These are phyloP conservation scores for Aspergillus leporis DNA, from an alignment of 495 filamentous ascomycete genomes.

Conservation along the genomic window DNA sequence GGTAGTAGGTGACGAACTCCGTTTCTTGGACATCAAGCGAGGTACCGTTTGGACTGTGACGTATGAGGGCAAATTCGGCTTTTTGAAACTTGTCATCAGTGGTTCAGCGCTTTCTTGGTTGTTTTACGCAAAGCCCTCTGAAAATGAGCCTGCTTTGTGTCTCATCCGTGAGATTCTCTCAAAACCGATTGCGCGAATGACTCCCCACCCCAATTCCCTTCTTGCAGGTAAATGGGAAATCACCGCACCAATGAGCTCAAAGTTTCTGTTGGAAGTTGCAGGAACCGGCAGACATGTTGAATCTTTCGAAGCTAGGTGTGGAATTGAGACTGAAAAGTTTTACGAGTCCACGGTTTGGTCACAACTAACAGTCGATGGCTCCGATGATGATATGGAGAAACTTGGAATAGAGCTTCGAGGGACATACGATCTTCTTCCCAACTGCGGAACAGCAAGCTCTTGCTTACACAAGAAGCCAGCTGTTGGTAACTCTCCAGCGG, in stretches of 20 bases:
- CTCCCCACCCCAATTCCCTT: slow-evolving; percentile 27
- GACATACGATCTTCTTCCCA: slow-evolving; percentile 52
- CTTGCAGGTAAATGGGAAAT: slow-evolving; percentile 55
- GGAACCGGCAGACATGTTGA: slow-evolving; percentile 25
- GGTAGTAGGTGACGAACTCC: slow-evolving; percentile 43
- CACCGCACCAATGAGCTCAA: slow-evolving; percentile 40
- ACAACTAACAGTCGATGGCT: slow-evolving; percentile 32
- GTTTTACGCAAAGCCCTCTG: slow-evolving; percentile 50
- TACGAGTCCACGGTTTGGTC: slow-evolving; percentile 43
- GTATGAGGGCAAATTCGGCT: slow-evolving; percentile 50
- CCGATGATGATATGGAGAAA: slow-evolving; percentile 25
- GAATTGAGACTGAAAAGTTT: slow-evolving; percentile 37
- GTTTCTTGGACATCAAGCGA: slow-evolving; percentile 48
- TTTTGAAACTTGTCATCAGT: slow-evolving; percentile 52
- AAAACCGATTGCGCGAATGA: slow-evolving; percentile 58
- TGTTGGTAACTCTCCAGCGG: slow-evolving; percentile 17
- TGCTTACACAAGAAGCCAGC: slow-evolving; percentile 52
- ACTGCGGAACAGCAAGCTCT: slow-evolving; percentile 68
- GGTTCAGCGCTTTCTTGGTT: slow-evolving; percentile 49
- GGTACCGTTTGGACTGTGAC: slow-evolving; percentile 51
- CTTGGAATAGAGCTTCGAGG: slow-evolving; percentile 53
- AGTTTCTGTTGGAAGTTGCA: slow-evolving; percentile 19
- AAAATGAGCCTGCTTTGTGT: slow-evolving; percentile 37
- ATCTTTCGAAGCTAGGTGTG: slow-evolving; percentile 35
- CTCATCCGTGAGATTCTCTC: slow-evolving; percentile 46